Conservation (phyloP, 495 filamentous ascomycete genomes). For the Lasiosphaeria hispida region DNA sequence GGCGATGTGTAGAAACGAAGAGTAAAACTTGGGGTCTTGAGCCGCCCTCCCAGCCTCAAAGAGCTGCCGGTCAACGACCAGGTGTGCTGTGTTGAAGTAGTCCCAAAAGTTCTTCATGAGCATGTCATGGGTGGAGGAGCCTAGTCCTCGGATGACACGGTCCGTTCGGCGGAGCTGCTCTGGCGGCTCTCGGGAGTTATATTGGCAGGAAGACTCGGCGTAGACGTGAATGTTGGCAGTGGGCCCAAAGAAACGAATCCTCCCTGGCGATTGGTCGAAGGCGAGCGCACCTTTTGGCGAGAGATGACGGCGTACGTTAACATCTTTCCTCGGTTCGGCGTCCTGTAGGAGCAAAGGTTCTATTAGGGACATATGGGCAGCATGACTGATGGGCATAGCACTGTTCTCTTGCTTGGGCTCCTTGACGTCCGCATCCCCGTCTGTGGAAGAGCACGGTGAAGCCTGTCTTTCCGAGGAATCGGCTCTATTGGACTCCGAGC, state of each 20-base stretch:
- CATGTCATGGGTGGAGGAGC: slow-evolving; percentile 46
- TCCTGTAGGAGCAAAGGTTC: slow-evolving; percentile 32
- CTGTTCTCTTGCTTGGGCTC: slow-evolving; percentile 17
- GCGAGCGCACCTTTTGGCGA: slow-evolving; percentile 41
- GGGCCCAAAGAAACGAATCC: slow-evolving; percentile 47
- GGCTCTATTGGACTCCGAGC: slow-evolving; percentile 15
- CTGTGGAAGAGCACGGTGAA: slow-evolving; percentile 27
- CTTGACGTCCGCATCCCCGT: slow-evolving; percentile 25
- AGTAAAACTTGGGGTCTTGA: slow-evolving; percentile 47
- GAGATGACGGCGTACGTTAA: slow-evolving; percentile 42
- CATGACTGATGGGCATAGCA: neutral
- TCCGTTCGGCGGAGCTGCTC: slow-evolving; percentile 44
- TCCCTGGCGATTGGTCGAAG: slow-evolving; percentile 44
- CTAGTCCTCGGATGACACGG: slow-evolving; percentile 43
- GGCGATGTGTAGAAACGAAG: slow-evolving; percentile 50
- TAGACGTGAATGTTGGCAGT: slow-evolving; percentile 42
- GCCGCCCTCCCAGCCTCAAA: slow-evolving; percentile 50
- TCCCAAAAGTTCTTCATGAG: slow-evolving; percentile 53
- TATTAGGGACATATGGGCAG: slow-evolving; percentile 17
- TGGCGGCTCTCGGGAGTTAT: slow-evolving; percentile 20
- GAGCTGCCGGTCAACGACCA: slow-evolving; percentile 45
- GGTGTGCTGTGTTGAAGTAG: slow-evolving; percentile 46
- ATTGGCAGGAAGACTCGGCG: slow-evolving; percentile 17
- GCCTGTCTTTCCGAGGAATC: slow-evolving; percentile 21
- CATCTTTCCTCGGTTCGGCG: slow-evolving; percentile 36